These are phyloP conservation scores for Garcia nutans DNA, from an alignment of 345 rosid genomes.

Conservation along the genomic window DNA sequence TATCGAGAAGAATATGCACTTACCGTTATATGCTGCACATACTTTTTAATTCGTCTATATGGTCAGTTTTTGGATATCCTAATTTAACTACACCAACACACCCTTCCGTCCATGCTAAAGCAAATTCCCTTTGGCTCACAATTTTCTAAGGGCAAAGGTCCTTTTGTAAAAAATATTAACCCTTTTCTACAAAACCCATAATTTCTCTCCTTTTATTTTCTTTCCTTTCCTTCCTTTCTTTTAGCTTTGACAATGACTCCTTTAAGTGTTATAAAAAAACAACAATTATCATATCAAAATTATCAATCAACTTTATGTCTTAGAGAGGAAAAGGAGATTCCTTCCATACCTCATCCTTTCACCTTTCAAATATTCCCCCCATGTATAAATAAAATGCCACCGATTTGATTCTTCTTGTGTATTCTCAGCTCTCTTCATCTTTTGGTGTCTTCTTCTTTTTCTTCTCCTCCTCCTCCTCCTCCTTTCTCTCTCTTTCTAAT, in stretches of 20 bases:
- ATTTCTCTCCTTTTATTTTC: neutral
- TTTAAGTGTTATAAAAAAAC: slow-evolving; percentile 13
- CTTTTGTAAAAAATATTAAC: slow-evolving; percentile 12
- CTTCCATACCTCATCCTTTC: slow-evolving; percentile 61
- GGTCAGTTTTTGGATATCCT: slow-evolving; percentile 48
- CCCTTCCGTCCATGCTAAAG: slow-evolving; percentile 29
- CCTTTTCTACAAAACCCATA: too few species aligned
- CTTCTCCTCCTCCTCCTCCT: neutral
- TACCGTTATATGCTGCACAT: neutral
- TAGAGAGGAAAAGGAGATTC: slow-evolving; percentile 46
- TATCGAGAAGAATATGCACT: too few species aligned
- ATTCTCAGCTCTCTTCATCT: slow-evolving; percentile 24
- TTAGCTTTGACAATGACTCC: slow-evolving; percentile 27
- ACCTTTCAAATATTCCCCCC: slow-evolving; percentile 54
- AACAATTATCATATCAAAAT: slow-evolving; percentile 9
- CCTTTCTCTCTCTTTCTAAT: slow-evolving; percentile 30
- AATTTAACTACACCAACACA: neutral
- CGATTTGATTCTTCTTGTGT: slow-evolving; percentile 42
- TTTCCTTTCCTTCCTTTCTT: slow-evolving; percentile 14
- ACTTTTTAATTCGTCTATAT: slow-evolving; percentile 3
- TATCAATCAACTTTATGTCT: slow-evolving; percentile 2
- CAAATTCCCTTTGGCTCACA: slow-evolving; percentile 33
- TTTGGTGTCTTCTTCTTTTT: slow-evolving; percentile 17
- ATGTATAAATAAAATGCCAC: slow-evolving; percentile 43
- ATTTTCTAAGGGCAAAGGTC: neutral